Evolutionary conservation across 2,329 filamentous ascomycete species (phyloP), one percentile per base, ranked within the genome.

Genomic region (Coniochaeta prunicola): DNA sequence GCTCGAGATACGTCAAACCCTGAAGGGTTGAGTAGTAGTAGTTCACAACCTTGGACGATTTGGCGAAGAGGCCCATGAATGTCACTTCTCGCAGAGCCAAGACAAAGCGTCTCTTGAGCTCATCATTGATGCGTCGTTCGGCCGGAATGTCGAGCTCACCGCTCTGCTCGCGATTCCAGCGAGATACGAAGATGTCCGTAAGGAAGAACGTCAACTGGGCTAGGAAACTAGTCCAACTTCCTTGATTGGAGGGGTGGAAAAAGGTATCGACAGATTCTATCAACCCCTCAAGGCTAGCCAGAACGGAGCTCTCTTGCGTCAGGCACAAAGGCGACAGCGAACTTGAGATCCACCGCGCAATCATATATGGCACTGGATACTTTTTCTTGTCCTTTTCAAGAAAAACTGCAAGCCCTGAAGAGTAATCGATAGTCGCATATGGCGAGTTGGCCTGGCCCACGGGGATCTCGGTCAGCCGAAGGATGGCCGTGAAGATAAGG

Each of bases 51-150:
- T 92, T 92, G 59, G 86, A 88, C 71, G 92, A 96, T 80, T 99
- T 99, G 58, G 92, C 90, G 72, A 97, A 99, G 56, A 99, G 88
- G 30, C 94, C 94, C 92, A 99, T 97, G 72, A 97, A 99, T 4
- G 92, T 91, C 54, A 97, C 93, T 64, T 99, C 94, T 64, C 88
- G 88, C 63, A 99, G 77, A 62, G 91, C 90, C 38, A 92, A 76
- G 31, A 99, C 94, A 69, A 99, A 97, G 53, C 94, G 88, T 68
- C 81, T 85, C 77, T 92, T 96, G 64, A 99, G 73, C n/a, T 85
- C 86, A 33, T 86, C 83, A 62, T 86, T 94, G 64, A 99, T 86
- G 65, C 80, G 88, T 58, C 94, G 86, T 56, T 92, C 91, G 40
- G 82, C 75, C 0, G 93, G 92, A 1, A 93, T 84, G 50, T 96